Evolutionary conservation across 768 basidiomycete species (phyloP).

Genomic region (Russula sp.): DNA sequence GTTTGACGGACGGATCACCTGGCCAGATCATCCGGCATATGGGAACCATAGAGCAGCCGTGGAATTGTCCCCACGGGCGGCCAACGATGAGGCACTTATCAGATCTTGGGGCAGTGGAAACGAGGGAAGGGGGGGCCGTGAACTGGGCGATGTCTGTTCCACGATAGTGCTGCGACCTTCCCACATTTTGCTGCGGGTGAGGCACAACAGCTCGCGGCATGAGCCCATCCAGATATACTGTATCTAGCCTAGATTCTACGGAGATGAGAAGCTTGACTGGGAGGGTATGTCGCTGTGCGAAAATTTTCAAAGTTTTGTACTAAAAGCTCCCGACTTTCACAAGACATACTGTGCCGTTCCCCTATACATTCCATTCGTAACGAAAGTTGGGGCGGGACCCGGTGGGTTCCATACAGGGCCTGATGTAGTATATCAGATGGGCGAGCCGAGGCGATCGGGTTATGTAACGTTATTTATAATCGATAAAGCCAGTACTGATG

Average conservation of each 20-base stretch:
- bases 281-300: neutral
- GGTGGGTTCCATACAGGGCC: too few relatives aligned
- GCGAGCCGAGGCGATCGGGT: neutral
- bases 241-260: neutral
- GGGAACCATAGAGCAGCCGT: constrained; percentile 34
- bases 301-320: too few relatives aligned
- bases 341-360: neutral
- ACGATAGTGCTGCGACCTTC: neutral
- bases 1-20: neutral
- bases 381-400: neutral
- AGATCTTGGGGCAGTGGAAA: constrained; percentile 10
- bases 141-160: constrained; percentile 9
- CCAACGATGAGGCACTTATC: constrained; percentile 31
- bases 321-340: neutral
- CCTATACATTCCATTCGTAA: neutral
- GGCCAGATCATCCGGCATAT: constrained; percentile 31
- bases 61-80: constrained; percentile 34
- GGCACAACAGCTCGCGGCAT: neutral
- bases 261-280: neutral
- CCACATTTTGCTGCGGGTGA: neutral
- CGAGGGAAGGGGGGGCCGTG: neutral
- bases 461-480: neutral
- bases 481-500: too few relatives aligned
- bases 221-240: neutral
- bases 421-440: neutral